phyloP scores from a whole-genome alignment of 805 yeast species.

The Naumovozyma baii region DNA sequence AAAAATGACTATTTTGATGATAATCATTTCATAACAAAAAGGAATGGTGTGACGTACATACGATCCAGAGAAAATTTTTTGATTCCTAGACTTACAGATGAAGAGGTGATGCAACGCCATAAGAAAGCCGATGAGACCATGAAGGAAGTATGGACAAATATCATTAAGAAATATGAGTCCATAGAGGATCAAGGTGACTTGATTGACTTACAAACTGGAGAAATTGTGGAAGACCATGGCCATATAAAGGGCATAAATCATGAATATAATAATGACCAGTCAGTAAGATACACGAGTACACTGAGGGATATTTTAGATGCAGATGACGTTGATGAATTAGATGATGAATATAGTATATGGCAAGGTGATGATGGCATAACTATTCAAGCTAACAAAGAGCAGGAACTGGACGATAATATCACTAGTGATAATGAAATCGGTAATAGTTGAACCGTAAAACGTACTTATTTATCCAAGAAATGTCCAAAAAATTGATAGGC shows the following conservation, averaged over 20 bases:
- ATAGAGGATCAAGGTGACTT: conserved; percentile 50
- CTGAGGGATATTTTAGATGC: conserved; percentile 15
- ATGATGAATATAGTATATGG: conserved; percentile 9
- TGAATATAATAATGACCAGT: conserved; percentile 7
- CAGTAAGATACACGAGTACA: conserved; percentile 19
- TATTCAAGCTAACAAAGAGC: too few relatives aligned
- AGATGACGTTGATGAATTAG: neutral
- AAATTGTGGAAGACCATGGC: conserved; percentile 56
- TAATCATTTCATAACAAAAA: neutral
- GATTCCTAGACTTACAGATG: conserved; percentile 27
- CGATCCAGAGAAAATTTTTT: conserved; percentile 25
- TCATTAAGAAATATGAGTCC: conserved; percentile 44
- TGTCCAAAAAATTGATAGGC: too few relatives aligned
- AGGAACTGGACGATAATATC: conserved; percentile 5
- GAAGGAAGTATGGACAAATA: conserved; percentile 39
- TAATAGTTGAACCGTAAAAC: too few relatives aligned
- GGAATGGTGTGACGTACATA: conserved; percentile 18
- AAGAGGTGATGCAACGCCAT: conserved; percentile 28
- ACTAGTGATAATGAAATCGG: too few relatives aligned
- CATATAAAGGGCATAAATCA: conserved; percentile 44
- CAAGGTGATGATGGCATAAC: conserved; percentile 5
- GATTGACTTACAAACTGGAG: conserved; percentile 56
- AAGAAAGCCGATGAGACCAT: conserved; percentile 29
- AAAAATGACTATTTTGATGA: neutral
- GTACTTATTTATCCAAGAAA: too few relatives aligned